These are phyloP conservation scores for Talaromyces verruculosus DNA, from an alignment of 2,329 filamentous ascomycete genomes.

Conservation along the genomic window DNA sequence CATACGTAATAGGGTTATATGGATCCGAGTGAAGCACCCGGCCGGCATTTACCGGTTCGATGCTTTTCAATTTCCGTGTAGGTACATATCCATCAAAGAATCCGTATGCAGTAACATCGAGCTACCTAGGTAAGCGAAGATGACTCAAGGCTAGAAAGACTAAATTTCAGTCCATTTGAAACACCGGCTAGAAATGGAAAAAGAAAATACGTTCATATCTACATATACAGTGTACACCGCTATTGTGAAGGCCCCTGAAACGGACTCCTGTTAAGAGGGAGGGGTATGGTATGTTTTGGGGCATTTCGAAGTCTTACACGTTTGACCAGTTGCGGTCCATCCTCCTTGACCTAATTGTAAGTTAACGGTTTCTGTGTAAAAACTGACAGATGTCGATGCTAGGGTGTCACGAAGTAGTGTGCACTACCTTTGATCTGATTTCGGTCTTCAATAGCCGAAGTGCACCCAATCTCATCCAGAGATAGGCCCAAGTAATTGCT, in stretches of 20 bases:
- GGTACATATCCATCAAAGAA: background rate
- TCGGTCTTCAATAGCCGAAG: background rate
- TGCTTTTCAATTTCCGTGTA: background rate
- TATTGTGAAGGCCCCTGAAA: background rate
- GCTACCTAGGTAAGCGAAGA: background rate
- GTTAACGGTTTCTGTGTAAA: background rate
- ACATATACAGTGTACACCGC: background rate
- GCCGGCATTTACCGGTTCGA: background rate
- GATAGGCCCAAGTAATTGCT: background rate
- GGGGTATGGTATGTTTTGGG: background rate
- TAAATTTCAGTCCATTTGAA: background rate
- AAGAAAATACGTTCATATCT: background rate
- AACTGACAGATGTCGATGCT: background rate
- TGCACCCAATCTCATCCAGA: background rate
- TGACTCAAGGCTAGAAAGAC: background rate
- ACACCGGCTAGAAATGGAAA: background rate
- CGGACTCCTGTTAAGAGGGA: background rate
- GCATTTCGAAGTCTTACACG: background rate
- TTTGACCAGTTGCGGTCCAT: background rate
- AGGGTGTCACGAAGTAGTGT: background rate
- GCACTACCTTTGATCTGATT: background rate
- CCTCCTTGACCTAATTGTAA: background rate
- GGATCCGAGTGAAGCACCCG: background rate
- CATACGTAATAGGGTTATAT: background rate
- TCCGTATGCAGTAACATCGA: background rate